These are phyloP conservation scores for Psilocybe sp. DNA, from an alignment of 768 basidiomycete genomes.

Conservation along the genomic window DNA sequence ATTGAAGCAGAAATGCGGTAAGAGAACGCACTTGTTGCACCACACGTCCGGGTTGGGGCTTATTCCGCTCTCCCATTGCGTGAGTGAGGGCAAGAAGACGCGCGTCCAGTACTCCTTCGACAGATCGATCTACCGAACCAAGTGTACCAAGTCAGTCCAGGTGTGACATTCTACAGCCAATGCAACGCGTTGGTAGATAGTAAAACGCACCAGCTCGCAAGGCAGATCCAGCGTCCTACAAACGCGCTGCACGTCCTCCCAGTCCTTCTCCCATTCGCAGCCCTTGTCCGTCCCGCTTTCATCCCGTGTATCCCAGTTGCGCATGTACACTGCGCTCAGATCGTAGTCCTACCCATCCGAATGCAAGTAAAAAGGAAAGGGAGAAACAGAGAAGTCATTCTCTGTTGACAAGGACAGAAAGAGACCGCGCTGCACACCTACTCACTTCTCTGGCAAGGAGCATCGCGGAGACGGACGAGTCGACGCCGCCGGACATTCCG, in stretches of 20 bases:
- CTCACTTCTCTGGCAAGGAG: slow-evolving; percentile 65
- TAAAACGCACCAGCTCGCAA: slow-evolving; percentile 61
- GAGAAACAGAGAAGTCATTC: no score
- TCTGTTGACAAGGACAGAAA: not conserved
- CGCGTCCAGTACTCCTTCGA: slow-evolving; percentile 86
- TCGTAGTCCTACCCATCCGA: slow-evolving; percentile 59
- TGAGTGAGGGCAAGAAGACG: slow-evolving; percentile 86
- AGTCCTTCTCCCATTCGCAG: slow-evolving; percentile 96
- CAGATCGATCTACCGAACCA: slow-evolving; percentile 66
- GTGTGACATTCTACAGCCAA: not conserved
- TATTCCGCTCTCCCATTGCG: slow-evolving; percentile 70
- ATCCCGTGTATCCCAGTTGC: slow-evolving; percentile 91
- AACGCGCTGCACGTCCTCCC: slow-evolving; percentile 84
- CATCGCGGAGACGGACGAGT: slow-evolving; percentile 86
- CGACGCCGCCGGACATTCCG: slow-evolving; percentile 95
- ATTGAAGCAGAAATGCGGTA: no score
- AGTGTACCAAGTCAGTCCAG: no score
- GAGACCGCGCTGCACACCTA: slow-evolving; percentile 7
- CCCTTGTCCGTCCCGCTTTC: slow-evolving; percentile 76
- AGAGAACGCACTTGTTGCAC: slow-evolving; percentile 70
- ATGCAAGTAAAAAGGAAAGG: not conserved
- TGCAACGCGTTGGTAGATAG: not conserved
- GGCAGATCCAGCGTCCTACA: slow-evolving; percentile 72
- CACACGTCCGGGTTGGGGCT: slow-evolving; percentile 94
- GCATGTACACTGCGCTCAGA: slow-evolving; percentile 89